These are phyloP conservation scores for Nepenthes gracilis DNA, from an alignment of 148 eudicot genomes.

Conservation along the genomic window DNA sequence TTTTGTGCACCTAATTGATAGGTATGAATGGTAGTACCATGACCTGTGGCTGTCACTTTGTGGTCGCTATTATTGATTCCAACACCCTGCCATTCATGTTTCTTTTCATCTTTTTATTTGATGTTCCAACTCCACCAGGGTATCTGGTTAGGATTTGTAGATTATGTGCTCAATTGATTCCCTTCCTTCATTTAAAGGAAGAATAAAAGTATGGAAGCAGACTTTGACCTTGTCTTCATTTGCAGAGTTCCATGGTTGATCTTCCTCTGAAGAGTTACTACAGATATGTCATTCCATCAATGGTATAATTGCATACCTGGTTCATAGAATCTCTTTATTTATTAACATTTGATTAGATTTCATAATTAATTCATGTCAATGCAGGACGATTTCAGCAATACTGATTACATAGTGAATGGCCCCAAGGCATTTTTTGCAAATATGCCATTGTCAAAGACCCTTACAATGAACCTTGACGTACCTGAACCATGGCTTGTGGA, in stretches of 20 bases:
- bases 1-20: too few species aligned
- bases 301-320: constrained; percentile 32
- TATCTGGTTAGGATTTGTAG: too few species aligned
- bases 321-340: constrained; percentile 1
- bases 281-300: constrained; percentile 83
- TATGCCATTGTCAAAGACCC: constrained; percentile 92
- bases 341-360: constrained; percentile 3
- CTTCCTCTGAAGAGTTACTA: constrained; percentile 95
- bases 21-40: too few species aligned
- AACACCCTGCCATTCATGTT: too few species aligned
- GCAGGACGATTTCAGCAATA: constrained; percentile 93
- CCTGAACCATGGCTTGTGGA: constrained; percentile 99
- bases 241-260: constrained; percentile 96
- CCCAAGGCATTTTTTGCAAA: constrained; percentile 98
- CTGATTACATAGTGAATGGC: constrained; percentile 66
- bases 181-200: too few species aligned
- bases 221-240: constrained; percentile 10
- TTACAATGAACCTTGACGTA: constrained; percentile 99
- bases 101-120: too few species aligned
- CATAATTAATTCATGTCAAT: constrained; percentile 11
- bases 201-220: neutral
- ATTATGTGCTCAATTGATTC: too few species aligned
- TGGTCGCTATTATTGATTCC: too few species aligned
- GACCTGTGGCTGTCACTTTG: too few species aligned
- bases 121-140: too few species aligned